A percentile compares a stretch with the other conserved stretches of the same genome.
phyloP scores from a whole-genome alignment of 2,329 filamentous ascomycete genomes.

The Curvularia sp. region DNA sequence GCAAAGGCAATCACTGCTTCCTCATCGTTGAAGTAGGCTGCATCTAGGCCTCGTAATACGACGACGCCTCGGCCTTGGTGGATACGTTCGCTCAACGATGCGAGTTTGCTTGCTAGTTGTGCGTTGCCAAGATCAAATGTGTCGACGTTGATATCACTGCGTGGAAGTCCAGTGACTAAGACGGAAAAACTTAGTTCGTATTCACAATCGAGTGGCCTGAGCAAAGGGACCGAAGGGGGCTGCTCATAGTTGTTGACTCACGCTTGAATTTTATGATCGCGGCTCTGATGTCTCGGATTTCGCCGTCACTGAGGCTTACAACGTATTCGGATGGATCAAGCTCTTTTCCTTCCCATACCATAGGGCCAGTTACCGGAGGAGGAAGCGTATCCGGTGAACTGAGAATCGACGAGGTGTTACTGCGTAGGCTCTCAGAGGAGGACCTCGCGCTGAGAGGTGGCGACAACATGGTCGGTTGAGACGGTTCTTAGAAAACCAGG shows the following conservation, averaged over 20 bases:
- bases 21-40: conserved; percentile 46
- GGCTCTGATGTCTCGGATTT: conserved; percentile 41
- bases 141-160: conserved; percentile 27
- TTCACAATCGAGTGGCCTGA: not conserved
- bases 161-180: conserved; percentile 30
- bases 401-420: conserved; percentile 28
- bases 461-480: conserved; percentile 31
- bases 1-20: conserved; percentile 48
- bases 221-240: too few species aligned
- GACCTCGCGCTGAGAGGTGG: conserved; percentile 37
- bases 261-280: conserved; percentile 45
- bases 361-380: conserved; percentile 38
- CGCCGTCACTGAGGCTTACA: conserved; percentile 31
- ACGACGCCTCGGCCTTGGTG: conserved; percentile 40
- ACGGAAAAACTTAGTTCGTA: conserved; percentile 1
- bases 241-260: conserved; percentile 18
- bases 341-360: conserved; percentile 44
- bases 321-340: conserved; percentile 39
- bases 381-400: conserved; percentile 39
- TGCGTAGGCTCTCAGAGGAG: conserved; percentile 43
- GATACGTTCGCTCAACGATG: conserved; percentile 36
- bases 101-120: conserved; percentile 35
- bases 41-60: conserved; percentile 44
- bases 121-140: conserved; percentile 39
- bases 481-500: not conserved